Conservation (phyloP, 257 asterid species). For the Solanum lycopersicoides region DNA sequence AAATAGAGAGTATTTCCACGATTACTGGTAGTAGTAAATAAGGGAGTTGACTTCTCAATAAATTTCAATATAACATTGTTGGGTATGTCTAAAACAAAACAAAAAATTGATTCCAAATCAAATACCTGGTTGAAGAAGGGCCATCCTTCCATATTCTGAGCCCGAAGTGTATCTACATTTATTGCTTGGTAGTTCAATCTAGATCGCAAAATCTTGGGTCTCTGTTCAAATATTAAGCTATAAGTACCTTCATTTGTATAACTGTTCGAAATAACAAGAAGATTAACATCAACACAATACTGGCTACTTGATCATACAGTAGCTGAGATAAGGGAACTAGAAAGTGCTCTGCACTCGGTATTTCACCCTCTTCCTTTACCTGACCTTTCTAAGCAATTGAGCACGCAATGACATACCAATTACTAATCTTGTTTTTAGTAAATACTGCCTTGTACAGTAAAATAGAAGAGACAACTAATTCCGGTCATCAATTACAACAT, state of each 20-base stretch:
- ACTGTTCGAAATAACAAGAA: not conserved
- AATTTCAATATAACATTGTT: not conserved
- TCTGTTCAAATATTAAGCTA: conserved; percentile 29
- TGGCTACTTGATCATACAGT: not conserved
- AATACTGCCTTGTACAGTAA: not conserved
- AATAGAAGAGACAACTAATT: not conserved
- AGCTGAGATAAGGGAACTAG: not conserved
- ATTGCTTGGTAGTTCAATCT: conserved; percentile 60
- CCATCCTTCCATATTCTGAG: conserved; percentile 69
- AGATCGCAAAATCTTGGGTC: conserved; percentile 70
- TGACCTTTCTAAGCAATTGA: not conserved
- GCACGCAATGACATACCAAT: not conserved
- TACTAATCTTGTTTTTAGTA: not conserved
- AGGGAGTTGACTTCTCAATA: not conserved
- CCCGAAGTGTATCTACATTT: conserved; percentile 69
- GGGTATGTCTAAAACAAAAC: not conserved
- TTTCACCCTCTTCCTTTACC: not conserved
- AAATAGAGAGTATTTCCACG: not conserved
- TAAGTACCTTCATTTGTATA: not conserved
- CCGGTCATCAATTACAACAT: not conserved
- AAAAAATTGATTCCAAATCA: not conserved
- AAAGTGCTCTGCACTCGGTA: not conserved
- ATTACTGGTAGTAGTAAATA: not conserved
- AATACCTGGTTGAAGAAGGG: conserved; percentile 72
- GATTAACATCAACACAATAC: not conserved